Conservation (phyloP, 2,329 filamentous ascomycete genomes). For the Nigrospora oryzae region DNA sequence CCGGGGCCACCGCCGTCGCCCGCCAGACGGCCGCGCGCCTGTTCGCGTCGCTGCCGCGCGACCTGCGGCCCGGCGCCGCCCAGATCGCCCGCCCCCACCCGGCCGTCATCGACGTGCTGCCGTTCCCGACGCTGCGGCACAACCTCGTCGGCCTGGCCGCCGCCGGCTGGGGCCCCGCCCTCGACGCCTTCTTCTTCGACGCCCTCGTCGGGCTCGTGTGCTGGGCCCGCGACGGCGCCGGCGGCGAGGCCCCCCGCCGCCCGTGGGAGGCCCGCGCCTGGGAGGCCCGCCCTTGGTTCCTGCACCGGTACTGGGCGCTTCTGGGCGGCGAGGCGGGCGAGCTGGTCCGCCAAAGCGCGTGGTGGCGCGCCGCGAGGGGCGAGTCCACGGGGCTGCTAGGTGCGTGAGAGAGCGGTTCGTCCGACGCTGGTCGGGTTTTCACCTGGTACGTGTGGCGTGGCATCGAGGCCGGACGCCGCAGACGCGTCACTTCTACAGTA, state of each 20-base stretch:
- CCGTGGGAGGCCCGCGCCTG: neutral
- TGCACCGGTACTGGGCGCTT: neutral
- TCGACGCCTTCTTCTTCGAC: neutral
- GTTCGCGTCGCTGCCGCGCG: neutral
- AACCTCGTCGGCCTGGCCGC: neutral
- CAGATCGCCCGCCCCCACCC: neutral
- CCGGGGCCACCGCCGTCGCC: neutral
- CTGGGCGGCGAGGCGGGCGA: neutral
- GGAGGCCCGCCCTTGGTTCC: neutral
- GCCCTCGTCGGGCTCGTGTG: neutral
- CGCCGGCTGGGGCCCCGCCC: no score
- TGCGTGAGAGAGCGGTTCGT: no score
- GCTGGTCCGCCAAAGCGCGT: neutral
- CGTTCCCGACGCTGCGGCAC: neutral
- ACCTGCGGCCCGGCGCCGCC: neutral
- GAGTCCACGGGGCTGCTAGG: neutral
- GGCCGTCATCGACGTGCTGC: neutral
- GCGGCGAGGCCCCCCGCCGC: neutral
- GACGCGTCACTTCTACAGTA: no score
- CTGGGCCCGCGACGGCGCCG: neutral
- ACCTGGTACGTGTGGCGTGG: no score
- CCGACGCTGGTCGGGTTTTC: no score
- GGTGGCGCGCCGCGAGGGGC: neutral
- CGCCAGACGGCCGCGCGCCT: neutral
- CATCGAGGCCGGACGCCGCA: no score